Percentiles rank a stretch among this genome's conserved stretches.
phyloP scores from a whole-genome alignment of 164 flowering plant genomes.

The Pachysandra terminalis region DNA sequence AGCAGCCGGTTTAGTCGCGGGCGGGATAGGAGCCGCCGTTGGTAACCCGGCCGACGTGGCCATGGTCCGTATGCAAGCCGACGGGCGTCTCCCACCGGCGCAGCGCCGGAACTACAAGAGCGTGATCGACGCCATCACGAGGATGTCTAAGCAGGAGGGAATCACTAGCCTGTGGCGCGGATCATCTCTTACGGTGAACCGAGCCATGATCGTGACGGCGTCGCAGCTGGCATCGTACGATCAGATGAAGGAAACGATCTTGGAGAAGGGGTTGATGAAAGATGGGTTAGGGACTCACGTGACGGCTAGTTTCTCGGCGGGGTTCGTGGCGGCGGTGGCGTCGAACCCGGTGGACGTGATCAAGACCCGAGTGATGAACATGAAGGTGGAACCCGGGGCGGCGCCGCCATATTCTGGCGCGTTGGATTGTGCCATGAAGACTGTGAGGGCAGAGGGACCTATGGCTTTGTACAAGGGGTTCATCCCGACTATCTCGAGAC shows the following conservation, averaged over 20 bases:
- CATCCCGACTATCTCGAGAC: conserved; percentile 80
- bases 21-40: conserved; percentile 79
- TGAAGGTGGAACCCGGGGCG: conserved; percentile 68
- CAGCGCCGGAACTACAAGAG: conserved; percentile 79
- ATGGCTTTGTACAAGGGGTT: conserved; percentile 90
- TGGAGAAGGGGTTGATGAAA: conserved; percentile 46
- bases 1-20: conserved; percentile 69
- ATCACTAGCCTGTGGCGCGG: conserved; percentile 81
- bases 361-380: conserved; percentile 89
- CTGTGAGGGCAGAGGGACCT: conserved; percentile 68
- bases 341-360: conserved; percentile 89
- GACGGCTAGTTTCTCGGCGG: conserved; percentile 81
- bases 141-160: conserved; percentile 66
- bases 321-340: conserved; percentile 81
- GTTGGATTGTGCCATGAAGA: conserved; percentile 75
- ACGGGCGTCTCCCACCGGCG: conserved; percentile 70
- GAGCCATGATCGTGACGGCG: conserved; percentile 93
- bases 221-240: conserved; percentile 92
- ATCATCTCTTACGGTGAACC: conserved; percentile 78
- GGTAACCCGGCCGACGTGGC: conserved; percentile 97
- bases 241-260: conserved; percentile 70
- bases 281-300: conserved; percentile 90
- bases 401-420: conserved; percentile 77
- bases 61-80: conserved; percentile 97
- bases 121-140: conserved; percentile 66